Conservation (phyloP, 139 green algal species). For the Chlamydomonas schloesseri region DNA sequence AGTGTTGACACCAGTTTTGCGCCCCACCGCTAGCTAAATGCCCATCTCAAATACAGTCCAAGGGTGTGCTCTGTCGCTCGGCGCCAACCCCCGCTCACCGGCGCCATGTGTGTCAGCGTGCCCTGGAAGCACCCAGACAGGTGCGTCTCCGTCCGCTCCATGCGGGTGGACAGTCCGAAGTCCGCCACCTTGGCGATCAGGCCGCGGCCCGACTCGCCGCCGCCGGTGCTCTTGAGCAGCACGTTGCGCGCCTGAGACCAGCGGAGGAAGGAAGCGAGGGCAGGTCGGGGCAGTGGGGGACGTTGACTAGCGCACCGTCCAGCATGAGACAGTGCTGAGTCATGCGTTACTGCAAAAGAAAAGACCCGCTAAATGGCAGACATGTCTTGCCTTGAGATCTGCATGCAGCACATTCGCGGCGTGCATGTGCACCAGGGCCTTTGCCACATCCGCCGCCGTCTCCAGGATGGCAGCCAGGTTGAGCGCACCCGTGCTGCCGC, state of each 20-base stretch:
- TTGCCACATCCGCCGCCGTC: slow-evolving; percentile 55
- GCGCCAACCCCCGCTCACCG: neutral
- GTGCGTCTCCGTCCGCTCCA: slow-evolving; percentile 55
- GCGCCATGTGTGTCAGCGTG: slow-evolving; percentile 61
- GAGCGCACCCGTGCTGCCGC: neutral
- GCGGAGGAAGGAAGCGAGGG: too few relatives aligned
- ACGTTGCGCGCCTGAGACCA: slow-evolving; percentile 24
- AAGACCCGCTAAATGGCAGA: too few relatives aligned
- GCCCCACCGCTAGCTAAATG: too few relatives aligned
- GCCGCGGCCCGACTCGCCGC: slow-evolving; percentile 23
- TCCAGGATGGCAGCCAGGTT: slow-evolving; percentile 38
- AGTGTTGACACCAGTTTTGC: too few relatives aligned
- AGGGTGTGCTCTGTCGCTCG: too few relatives aligned
- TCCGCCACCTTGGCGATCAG: slow-evolving; percentile 56
- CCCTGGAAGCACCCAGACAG: slow-evolving; percentile 57
- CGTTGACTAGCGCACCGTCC: too few relatives aligned
- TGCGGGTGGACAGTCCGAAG: slow-evolving; percentile 59
- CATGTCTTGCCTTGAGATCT: slow-evolving; percentile 55
- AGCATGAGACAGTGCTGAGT: too few relatives aligned
- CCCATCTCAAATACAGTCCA: too few relatives aligned
- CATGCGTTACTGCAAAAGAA: too few relatives aligned
- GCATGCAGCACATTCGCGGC: slow-evolving; percentile 51
- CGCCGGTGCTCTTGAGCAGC: slow-evolving; percentile 45
- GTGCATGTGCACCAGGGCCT: slow-evolving; percentile 60
- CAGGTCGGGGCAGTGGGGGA: too few relatives aligned